These are phyloP conservation scores for Trichoderma guizhouense DNA, from an alignment of 2,329 filamentous ascomycete genomes.

Conservation along the genomic window DNA sequence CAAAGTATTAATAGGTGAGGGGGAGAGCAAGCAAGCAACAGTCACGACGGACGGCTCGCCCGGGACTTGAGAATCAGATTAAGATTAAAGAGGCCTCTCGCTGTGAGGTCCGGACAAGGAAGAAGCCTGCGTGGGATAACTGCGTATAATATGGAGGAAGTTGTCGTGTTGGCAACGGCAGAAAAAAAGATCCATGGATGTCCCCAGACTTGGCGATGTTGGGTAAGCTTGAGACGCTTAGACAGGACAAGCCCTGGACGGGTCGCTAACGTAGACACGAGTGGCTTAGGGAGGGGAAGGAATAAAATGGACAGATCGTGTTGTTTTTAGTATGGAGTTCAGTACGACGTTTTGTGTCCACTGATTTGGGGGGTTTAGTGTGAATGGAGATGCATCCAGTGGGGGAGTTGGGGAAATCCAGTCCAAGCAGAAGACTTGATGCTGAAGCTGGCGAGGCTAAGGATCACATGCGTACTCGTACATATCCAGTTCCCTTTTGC, in stretches of 20 bases:
- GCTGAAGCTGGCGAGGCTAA: not conserved
- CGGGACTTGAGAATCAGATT: not conserved
- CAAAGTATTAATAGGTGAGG: not conserved
- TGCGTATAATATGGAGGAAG: not conserved
- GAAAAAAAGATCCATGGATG: not conserved
- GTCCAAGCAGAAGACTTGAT: not conserved
- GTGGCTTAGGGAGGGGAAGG: not conserved
- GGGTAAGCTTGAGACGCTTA: not conserved
- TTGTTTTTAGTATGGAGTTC: not conserved
- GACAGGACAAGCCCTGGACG: constrained; percentile 5
- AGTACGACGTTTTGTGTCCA: not conserved
- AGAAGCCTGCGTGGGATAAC: not conserved
- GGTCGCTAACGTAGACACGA: not conserved
- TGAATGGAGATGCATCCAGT: no score
- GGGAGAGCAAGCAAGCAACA: not conserved
- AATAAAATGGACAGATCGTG: not conserved
- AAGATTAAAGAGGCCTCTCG: not conserved
- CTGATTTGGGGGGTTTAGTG: not conserved
- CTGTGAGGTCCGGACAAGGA: not conserved
- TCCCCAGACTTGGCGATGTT: not conserved
- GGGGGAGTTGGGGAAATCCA: not conserved
- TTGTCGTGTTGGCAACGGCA: not conserved
- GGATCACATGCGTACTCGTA: not conserved
- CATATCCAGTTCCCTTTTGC: not conserved
- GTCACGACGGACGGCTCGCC: not conserved